These are phyloP conservation scores for Musa itinerans DNA, from an alignment of 176 grass and related monocot species.

Conservation along the genomic window DNA sequence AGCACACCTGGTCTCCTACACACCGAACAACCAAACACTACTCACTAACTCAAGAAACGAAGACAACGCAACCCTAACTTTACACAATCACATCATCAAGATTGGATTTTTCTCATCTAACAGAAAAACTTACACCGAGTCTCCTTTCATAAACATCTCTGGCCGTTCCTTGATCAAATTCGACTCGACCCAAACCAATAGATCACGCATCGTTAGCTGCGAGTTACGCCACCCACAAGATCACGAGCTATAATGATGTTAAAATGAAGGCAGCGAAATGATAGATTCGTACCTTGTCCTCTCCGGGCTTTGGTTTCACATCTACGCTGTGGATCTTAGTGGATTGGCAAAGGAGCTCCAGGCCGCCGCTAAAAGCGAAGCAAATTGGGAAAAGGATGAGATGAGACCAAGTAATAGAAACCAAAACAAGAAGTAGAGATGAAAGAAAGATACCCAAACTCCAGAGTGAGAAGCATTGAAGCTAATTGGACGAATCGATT, in stretches of 20 bases:
- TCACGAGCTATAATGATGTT: neutral
- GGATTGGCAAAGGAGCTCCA: constrained; percentile 73
- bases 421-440: neutral
- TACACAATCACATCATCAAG: neutral
- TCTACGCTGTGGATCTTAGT: constrained; percentile 72
- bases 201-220: constrained; percentile 38
- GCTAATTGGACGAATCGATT: neutral
- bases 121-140: constrained; percentile 49
- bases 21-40: constrained; percentile 5
- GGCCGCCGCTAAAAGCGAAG: constrained; percentile 45
- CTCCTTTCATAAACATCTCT: constrained; percentile 91
- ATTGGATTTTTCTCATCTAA: neutral
- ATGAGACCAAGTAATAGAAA: neutral
- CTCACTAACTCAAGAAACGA: neutral
- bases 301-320: constrained; percentile 28
- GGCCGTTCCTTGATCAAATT: constrained; percentile 91
- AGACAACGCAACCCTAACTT: constrained; percentile 4
- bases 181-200: constrained; percentile 70
- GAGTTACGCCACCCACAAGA: neutral
- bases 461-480: constrained; percentile 68
- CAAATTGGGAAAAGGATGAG: neutral
- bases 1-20: constrained; percentile 86
- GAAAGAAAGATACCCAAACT: constrained; percentile 59
- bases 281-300: constrained; percentile 31
- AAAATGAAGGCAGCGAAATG: neutral